phyloP scores from a whole-genome alignment of 1,284 basidiomycete genomes.

The Sphagnurus paluster region DNA sequence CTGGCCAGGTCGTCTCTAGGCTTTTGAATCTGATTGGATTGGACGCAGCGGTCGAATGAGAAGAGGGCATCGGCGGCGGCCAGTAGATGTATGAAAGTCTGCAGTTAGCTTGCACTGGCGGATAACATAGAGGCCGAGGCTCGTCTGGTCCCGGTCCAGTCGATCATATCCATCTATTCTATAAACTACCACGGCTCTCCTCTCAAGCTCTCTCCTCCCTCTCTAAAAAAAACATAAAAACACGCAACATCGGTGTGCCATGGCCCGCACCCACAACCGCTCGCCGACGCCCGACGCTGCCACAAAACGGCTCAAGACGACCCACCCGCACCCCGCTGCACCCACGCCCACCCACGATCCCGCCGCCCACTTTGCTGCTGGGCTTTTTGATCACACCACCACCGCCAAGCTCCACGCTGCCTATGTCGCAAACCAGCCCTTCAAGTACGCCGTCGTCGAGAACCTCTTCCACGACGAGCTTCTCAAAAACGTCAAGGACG shows the following conservation, averaged over 20 bases:
- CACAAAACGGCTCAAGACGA: conserved; percentile 30
- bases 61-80: too few relatives aligned
- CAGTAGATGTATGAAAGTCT: too few relatives aligned
- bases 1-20: too few relatives aligned
- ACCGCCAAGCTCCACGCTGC: conserved; percentile 52
- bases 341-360: conserved; percentile 28
- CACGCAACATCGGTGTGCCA: conserved; percentile 12
- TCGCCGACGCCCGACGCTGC: conserved; percentile 26
- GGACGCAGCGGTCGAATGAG: too few relatives aligned
- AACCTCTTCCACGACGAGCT: conserved; percentile 86
- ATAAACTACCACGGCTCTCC: too few relatives aligned
- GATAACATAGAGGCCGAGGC: too few relatives aligned
- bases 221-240: too few relatives aligned
- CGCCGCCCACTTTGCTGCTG: conserved; percentile 46
- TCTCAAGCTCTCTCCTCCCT: too few relatives aligned
- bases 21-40: too few relatives aligned
- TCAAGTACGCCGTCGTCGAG: conserved; percentile 83
- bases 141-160: too few relatives aligned
- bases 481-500: conserved; percentile 74
- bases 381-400: conserved; percentile 56
- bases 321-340: conserved; percentile 7
- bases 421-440: conserved; percentile 71
- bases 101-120: too few relatives aligned
- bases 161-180: too few relatives aligned
- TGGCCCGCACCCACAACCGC: conserved; percentile 32